A percentile compares a stretch with the other conserved stretches of the same genome.
phyloP scores from a whole-genome alignment of 139 green algal species.

The Chlorella sp. region DNA sequence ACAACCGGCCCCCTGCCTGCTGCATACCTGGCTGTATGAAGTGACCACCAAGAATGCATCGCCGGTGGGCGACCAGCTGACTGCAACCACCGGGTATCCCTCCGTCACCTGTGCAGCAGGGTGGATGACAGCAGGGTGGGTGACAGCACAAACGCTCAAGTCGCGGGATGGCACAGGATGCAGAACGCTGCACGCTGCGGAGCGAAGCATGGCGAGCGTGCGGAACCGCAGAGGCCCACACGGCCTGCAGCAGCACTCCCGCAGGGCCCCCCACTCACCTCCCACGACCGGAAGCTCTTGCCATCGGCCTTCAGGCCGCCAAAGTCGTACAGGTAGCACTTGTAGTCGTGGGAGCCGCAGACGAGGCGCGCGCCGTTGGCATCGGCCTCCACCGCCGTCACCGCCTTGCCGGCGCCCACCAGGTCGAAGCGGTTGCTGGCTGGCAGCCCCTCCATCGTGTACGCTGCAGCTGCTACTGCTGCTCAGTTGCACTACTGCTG shows the following conservation, averaged over 20 bases:
- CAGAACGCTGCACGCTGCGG: not conserved
- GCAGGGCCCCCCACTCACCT: constrained; percentile 17
- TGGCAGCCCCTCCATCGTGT: not conserved
- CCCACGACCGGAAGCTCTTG: constrained; percentile 78
- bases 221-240: no score
- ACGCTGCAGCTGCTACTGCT: no score
- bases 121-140: no score
- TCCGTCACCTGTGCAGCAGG: not conserved
- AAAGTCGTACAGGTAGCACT: constrained; percentile 90
- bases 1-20: constrained; percentile 18
- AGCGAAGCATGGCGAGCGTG: no score
- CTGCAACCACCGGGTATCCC: no score
- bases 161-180: not conserved
- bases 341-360: constrained; percentile 85
- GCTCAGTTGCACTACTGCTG: not conserved
- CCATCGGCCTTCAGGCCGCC: constrained; percentile 92
- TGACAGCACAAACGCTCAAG: not conserved
- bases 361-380: constrained; percentile 77
- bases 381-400: constrained; percentile 84
- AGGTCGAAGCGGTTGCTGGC: constrained; percentile 7
- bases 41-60: constrained; percentile 89
- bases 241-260: not conserved
- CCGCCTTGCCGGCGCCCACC: constrained; percentile 66
- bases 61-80: constrained; percentile 81
- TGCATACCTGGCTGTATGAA: constrained; percentile 18